Base-by-base conservation (phyloP, 352 stramenopile genomes). In the Ophiocytium majus region DNA sequence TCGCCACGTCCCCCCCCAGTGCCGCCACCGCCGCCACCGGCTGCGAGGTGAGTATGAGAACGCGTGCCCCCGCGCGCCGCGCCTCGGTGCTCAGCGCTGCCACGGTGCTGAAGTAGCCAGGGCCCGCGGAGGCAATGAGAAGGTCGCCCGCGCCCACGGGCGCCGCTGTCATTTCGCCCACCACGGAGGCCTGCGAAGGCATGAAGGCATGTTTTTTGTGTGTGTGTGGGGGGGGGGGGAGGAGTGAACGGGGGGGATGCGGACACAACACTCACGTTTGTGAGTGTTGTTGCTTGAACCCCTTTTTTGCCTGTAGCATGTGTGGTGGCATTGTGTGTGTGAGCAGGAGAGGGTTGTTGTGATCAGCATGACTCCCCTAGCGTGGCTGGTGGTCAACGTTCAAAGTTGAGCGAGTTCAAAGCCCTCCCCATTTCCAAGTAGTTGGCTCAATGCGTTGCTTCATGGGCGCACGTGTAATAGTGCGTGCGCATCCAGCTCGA, bases 21-120 rank as follows among this genome's bases (percentile, higher is more conserved):
- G 76, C 43, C 83, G 79, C 83, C 10, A 34, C 43, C 14, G 76
- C 32, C n/a, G 50, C 83, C 9, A 76, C 79, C 75, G 74, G 75
- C 0, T 63, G 83, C 9, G 82, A 79, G 33, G 64, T 80, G 36
- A 57, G 5, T 5, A 57, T 57, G 43, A 57, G 43, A 57, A 57
- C 43, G 43, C 43, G 43, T 14, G 43, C 43, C 5, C 43, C 43
- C 5, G 43, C 43, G 43, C 14, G 43, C 5, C 43, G 43, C 43
- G 43, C 43, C 43, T 57, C 43, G 43, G 5, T 5, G 43, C 43
- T 57, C 43, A 57, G 43, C 43, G 43, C 43, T 14, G 43, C 43
- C 5, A 57, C 43, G 43, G 43, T 57, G 43, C 43, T 57, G 43
- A 57, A 57, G 43, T 57, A 57, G 43, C 43, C 43, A 5, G 43